phyloP scores from a whole-genome alignment of 192 early-diverging fungal species.

The Umbelopsis isabellina region DNA sequence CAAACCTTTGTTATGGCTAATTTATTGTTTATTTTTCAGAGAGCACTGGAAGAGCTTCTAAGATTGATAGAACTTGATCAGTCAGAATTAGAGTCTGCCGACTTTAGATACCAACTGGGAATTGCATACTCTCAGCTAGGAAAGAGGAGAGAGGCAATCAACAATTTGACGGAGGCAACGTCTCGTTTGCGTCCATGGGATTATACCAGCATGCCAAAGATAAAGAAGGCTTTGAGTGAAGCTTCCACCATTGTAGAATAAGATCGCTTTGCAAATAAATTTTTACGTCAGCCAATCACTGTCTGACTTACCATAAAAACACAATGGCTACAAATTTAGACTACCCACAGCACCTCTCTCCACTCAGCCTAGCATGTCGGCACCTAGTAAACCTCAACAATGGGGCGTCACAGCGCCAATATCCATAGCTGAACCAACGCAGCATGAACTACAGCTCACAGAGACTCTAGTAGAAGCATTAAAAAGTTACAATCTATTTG shows the following conservation, averaged over 20 bases:
- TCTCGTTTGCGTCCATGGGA: conserved; percentile 19
- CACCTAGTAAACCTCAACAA: conserved; percentile 34
- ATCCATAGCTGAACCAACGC: conserved; percentile 61
- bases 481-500: conserved; percentile 79
- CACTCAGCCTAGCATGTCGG: conserved; percentile 14
- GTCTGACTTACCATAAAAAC: not conserved
- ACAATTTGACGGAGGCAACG: conserved; percentile 8
- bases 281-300: conserved; percentile 12
- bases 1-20: not conserved
- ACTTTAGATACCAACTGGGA: conserved; percentile 17
- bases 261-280: not conserved
- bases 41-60: conserved; percentile 8
- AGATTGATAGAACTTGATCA: conserved; percentile 15
- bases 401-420: conserved; percentile 87
- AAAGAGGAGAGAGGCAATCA: conserved; percentile 2
- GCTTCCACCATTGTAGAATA: conserved; percentile 20
- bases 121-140: conserved; percentile 18
- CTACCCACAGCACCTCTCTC: not conserved
- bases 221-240: conserved; percentile 18
- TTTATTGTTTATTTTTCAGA: not conserved
- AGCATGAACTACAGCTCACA: conserved; percentile 70
- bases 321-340: not conserved
- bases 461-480: conserved; percentile 72
- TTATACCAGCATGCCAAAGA: conserved; percentile 22
- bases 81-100: conserved; percentile 16